These are phyloP conservation scores for Thraustochytrium striatum DNA, from an alignment of 352 stramenopile genomes.

Conservation along the genomic window DNA sequence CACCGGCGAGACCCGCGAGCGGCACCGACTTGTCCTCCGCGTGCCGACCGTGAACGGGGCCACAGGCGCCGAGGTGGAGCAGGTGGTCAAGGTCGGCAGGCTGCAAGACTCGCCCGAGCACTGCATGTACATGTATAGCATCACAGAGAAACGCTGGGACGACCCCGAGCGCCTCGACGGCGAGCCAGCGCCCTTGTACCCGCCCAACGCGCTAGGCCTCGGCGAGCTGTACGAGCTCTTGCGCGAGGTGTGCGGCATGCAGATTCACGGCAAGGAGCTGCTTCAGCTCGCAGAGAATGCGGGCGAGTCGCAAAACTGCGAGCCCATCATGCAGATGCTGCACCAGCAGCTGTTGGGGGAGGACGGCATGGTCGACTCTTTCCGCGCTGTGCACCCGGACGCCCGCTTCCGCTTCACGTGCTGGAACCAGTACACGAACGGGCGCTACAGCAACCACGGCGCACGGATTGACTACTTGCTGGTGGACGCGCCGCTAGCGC, in stretches of 20 bases:
- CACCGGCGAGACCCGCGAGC: slow-evolving; percentile 3
- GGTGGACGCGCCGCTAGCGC: slow-evolving; percentile 59
- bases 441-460: slow-evolving; percentile 65
- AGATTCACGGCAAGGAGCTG: slow-evolving; percentile 43
- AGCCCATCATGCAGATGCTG: slow-evolving; percentile 57
- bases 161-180: background rate
- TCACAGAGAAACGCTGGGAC: slow-evolving; percentile 59
- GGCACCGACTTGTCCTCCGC: background rate
- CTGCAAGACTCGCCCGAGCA: background rate
- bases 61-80: background rate
- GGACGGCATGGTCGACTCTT: slow-evolving; percentile 67
- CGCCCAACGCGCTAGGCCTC: background rate
- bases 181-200: background rate
- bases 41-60: background rate
- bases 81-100: slow-evolving; percentile 15
- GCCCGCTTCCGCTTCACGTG: slow-evolving; percentile 65
- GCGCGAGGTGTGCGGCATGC: background rate
- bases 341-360: slow-evolving; percentile 59
- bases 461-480: slow-evolving; percentile 68
- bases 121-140: slow-evolving; percentile 58
- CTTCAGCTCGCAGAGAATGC: slow-evolving; percentile 55
- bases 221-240: slow-evolving; percentile 17
- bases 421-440: slow-evolving; percentile 69
- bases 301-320: slow-evolving; percentile 52
- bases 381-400: slow-evolving; percentile 62